Conservation (phyloP, 2,329 filamentous ascomycete genomes). For the Sarocladiaceae sp. region DNA sequence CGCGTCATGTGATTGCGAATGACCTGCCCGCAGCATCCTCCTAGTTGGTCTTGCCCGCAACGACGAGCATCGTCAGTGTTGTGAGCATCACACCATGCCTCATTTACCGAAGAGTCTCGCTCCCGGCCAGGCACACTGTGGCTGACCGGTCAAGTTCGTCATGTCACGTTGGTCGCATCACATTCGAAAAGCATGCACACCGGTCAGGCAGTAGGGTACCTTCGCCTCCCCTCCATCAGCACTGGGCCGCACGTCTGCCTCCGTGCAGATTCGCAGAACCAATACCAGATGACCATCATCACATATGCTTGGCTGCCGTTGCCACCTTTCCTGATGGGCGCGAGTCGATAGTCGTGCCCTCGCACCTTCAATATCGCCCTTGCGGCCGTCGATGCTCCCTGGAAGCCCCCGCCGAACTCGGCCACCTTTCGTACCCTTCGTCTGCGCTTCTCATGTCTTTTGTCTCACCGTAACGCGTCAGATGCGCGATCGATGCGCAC, state of each 20-base stretch:
- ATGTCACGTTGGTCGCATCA: slow-evolving; percentile 6
- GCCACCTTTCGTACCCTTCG: neutral
- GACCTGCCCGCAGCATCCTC: neutral
- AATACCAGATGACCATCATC: slow-evolving; percentile 6
- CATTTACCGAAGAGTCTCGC: neutral
- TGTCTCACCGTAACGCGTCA: neutral
- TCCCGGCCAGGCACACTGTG: neutral
- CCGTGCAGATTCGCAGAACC: neutral
- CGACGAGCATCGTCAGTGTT: too few relatives aligned
- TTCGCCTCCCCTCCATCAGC: slow-evolving; percentile 1
- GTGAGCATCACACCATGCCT: neutral
- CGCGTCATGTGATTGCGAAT: slow-evolving; percentile 2
- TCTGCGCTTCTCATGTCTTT: too few relatives aligned
- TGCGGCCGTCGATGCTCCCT: neutral
- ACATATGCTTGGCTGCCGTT: neutral
- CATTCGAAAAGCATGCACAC: slow-evolving; percentile 4
- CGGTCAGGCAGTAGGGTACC: slow-evolving; percentile 2
- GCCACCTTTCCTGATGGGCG: too few relatives aligned
- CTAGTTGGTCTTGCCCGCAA: too few relatives aligned
- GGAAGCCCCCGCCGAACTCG: neutral
- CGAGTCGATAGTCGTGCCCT: too few relatives aligned
- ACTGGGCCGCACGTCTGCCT: neutral
- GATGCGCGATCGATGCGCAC: neutral
- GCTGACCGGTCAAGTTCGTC: slow-evolving; percentile 10
- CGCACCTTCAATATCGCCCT: slow-evolving; percentile 4